Base-by-base conservation (phyloP, 345 rosid species). In the Salix arbutifolia region DNA sequence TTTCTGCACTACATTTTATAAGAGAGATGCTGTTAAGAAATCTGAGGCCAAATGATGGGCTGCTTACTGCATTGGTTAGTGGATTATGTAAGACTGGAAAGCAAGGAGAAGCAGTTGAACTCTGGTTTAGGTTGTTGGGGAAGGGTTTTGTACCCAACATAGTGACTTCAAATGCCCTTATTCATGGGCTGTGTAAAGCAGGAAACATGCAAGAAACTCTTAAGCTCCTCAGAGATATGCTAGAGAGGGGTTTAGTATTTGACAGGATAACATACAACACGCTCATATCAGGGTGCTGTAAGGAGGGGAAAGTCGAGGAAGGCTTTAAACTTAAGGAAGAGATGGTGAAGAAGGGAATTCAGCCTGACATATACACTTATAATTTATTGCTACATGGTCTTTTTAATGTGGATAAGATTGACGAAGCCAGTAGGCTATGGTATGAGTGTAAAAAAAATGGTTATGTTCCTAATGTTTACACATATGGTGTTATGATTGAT, bases 401-500 rank as follows among this genome's bases (percentile, higher is more conserved):
- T 61, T 88, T 86, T 65, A 84, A 53, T 69, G 67, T 58, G 80
- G 85, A 88, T 72, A 88, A 87, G 87, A 67, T 88, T 71, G 90
- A 91, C 71, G 94, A 88, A 81, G 95, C 92, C 75, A 70, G 82
- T 61, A 81, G 64, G 31, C 85, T 91, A 78, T 91, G 93, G 95
- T 81, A 74, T 84, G 87, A 86, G 65, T 86, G 86, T 83, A 83
- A 72, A 78, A 85, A 69, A 60, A 79, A 74, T 74, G 92, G 89
- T 77, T 66, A 86, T 75, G 70, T 70, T 79, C 90, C 91, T 38
- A 82, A 88, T 85, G 50, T 88, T 77, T 79, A 81, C 84, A 81
- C 95, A 16, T 90, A 91, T 72, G 90, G 91, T 52, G 86, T 90
- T 61, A 83, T 91, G 90, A 90, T 93, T 69, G 89, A 84, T 80